Evolutionary conservation across 2,329 filamentous ascomycete genomes (phyloP).

Genomic region (Sporothrix schenckii): DNA sequence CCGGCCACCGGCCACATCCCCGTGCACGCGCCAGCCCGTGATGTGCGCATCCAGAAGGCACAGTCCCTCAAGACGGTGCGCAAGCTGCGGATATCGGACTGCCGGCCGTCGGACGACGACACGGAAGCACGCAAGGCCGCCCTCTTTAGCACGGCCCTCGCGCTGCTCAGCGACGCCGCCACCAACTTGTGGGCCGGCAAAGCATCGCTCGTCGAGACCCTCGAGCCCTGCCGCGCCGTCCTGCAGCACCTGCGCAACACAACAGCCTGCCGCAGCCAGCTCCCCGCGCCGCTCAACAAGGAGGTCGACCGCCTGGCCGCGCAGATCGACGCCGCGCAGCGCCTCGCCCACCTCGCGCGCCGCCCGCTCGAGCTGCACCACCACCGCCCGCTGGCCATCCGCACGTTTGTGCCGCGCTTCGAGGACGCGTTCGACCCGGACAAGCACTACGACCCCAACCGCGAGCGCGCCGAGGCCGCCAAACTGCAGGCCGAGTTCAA

Average conservation of each 20-base stretch:
- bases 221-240: slow-evolving; percentile 64
- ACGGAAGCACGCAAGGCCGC: slow-evolving; percentile 55
- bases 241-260: slow-evolving; percentile 64
- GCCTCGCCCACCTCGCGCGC: slow-evolving; percentile 66
- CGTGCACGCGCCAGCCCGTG: slow-evolving; percentile 18
- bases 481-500: slow-evolving; percentile 91
- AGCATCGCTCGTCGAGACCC: slow-evolving; percentile 76
- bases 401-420: slow-evolving; percentile 87
- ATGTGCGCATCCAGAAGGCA: slow-evolving; percentile 63
- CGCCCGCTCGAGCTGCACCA: slow-evolving; percentile 85
- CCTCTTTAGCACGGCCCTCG: slow-evolving; percentile 63
- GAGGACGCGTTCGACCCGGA: slow-evolving; percentile 92
- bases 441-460: slow-evolving; percentile 96
- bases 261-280: slow-evolving; percentile 50
- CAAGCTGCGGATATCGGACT: slow-evolving; percentile 33
- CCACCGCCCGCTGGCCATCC: slow-evolving; percentile 86
- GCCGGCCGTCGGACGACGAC: slow-evolving; percentile 37
- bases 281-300: slow-evolving; percentile 51
- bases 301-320: slow-evolving; percentile 48
- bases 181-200: slow-evolving; percentile 74
- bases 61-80: slow-evolving; percentile 36
- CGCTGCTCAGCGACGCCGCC: slow-evolving; percentile 65
- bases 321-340: slow-evolving; percentile 59
- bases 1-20: slow-evolving; percentile 28
- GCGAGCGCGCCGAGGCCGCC: slow-evolving; percentile 79